Percentiles rank a stretch among this genome's conserved stretches.
Evolutionary conservation across 805 yeast genomes (phyloP).

Genomic region (Metschnikowia orientalis): DNA sequence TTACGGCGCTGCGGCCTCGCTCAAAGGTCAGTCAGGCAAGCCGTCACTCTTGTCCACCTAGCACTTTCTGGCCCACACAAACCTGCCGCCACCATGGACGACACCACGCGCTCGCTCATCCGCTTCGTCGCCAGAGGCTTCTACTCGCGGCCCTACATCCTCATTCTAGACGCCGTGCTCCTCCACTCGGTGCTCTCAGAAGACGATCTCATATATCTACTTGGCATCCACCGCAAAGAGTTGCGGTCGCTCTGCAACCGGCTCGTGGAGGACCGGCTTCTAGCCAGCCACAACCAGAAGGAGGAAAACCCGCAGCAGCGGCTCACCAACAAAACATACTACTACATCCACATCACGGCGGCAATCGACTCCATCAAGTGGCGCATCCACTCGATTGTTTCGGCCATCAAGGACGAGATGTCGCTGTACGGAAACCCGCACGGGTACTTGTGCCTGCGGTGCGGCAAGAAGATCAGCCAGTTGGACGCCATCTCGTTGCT

Average conservation of each 20-base stretch:
- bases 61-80: too few relatives aligned
- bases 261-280: conserved; percentile 76
- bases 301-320: conserved; percentile 57
- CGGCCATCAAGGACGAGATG: conserved; percentile 72
- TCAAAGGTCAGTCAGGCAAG: too few relatives aligned
- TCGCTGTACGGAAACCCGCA: conserved; percentile 85
- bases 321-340: conserved; percentile 71
- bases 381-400: conserved; percentile 88
- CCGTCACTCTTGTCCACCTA: too few relatives aligned
- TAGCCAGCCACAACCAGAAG: conserved; percentile 67
- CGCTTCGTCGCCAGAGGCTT: conserved; percentile 83
- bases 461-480: conserved; percentile 76
- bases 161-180: conserved; percentile 81
- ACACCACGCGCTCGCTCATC: conserved; percentile 49
- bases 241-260: conserved; percentile 76
- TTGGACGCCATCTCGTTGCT: conserved; percentile 81
- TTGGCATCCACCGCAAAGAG: conserved; percentile 84
- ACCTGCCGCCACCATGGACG: conserved; percentile 28
- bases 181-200: conserved; percentile 88
- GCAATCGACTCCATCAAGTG: conserved; percentile 95
- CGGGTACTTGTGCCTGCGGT: conserved; percentile 86
- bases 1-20: too few relatives aligned
- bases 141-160: conserved; percentile 76
- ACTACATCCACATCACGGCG: conserved; percentile 83
- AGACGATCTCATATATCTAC: conserved; percentile 77